Evolutionary conservation across 225 moss, liverwort and hornwort species (phyloP), one percentile per base, ranked within the genome.

Genomic region (Anthoceros angustus): DNA sequence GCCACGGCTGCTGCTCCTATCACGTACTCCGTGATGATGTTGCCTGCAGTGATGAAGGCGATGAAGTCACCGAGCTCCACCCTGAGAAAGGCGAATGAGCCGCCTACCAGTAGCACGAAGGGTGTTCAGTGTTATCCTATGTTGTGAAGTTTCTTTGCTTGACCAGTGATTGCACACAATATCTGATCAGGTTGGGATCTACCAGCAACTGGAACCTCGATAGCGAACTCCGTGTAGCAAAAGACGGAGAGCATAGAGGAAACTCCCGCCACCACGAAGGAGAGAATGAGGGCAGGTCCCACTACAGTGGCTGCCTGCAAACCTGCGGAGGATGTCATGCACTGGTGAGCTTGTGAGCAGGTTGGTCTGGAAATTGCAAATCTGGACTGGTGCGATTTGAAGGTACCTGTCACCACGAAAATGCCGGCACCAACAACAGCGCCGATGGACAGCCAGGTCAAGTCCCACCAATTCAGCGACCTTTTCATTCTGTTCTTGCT

Each of bases 1-100:
- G 77, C 77, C 12, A 80, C 72, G 0, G 70, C 74, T 11, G 72
- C 72, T 2, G 69, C 70, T 14, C 73, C 66, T 6, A 80, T 43
- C 6, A 71, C 68, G 2, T 73, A 77, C 42, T 75, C 80, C 66
- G 77, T 70, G 39, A 83, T 67, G 21, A 77, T 62, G 32, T 83
- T 83, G 0, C 80, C 75, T 39, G 77, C 80, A 0, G 66, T 77
- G 43, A 80, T 73, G 71, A 77, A 78, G 0, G 75, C 83, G 10
- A 78, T 43, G 20, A 80, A 83, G 64, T 78, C 80, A 10, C 80
- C 77, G 6, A 83, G 55, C n/a, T 80, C 80, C 71, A 83, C 80
- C 25, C 80, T 39, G n/a, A 83, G n/a, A 21, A 60, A 83, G 39
- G 83, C 72, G 41, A 83, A 83, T 2, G 80, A 76, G 8, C 78